These are phyloP conservation scores for Auricularia auricula-judae DNA, from an alignment of 768 basidiomycete genomes.

Conservation along the genomic window DNA sequence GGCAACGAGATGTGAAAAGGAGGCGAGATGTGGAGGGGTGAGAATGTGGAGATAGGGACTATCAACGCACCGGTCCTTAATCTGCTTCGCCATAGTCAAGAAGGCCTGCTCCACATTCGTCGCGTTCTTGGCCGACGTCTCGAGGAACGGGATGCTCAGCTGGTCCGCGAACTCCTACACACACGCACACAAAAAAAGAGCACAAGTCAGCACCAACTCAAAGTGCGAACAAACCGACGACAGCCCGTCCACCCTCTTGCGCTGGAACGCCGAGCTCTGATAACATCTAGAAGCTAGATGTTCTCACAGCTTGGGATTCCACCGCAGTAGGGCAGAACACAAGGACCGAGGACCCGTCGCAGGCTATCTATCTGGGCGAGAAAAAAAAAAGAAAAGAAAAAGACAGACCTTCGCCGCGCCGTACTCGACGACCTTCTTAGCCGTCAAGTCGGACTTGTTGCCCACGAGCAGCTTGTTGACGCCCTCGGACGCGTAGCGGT, in stretches of 20 bases:
- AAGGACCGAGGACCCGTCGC: no score
- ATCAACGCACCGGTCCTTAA: conserved; percentile 67
- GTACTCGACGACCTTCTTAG: conserved; percentile 92
- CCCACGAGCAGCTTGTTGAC: conserved; percentile 98
- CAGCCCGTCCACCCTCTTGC: no score
- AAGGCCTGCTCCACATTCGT: conserved; percentile 99
- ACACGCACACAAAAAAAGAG: no score
- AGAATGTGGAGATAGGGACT: no score
- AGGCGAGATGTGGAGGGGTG: background rate
- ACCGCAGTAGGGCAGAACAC: no score
- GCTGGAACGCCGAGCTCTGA: no score
- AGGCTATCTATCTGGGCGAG: background rate
- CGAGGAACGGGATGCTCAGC: conserved; percentile 86
- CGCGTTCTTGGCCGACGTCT: conserved; percentile 98
- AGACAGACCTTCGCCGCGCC: conserved; percentile 64
- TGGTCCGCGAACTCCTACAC: conserved; percentile 88
- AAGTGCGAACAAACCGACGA: no score
- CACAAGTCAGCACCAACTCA: no score
- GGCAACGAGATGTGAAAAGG: background rate
- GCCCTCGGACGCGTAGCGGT: conserved; percentile 93
- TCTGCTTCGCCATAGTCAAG: conserved; percentile 96
- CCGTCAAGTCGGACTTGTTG: conserved; percentile 96
- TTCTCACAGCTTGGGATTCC: no score
- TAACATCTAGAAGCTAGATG: no score
- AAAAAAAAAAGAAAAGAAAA: background rate